These are phyloP conservation scores for Pseudogymnoascus sp. DNA, from an alignment of 2,329 filamentous ascomycete genomes.

Conservation along the genomic window DNA sequence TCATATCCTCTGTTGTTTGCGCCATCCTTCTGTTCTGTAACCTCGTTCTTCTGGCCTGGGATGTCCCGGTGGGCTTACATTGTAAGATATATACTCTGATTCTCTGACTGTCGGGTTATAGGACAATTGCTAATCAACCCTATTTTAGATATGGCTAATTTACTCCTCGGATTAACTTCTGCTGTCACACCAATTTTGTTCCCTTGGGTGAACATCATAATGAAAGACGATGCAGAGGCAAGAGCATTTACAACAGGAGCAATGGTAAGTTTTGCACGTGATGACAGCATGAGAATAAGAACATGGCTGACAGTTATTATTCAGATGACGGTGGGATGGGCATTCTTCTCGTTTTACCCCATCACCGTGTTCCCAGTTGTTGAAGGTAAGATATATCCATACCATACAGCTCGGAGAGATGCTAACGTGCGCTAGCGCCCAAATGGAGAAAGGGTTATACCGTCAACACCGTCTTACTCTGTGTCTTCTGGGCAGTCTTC, in stretches of 20 bases:
- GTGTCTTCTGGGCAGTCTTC: constrained; percentile 28
- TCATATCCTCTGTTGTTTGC: constrained; percentile 23
- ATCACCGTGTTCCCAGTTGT: constrained; percentile 27
- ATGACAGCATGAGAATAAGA: not conserved
- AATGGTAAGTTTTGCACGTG: constrained; percentile 20
- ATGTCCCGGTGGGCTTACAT: constrained; percentile 23
- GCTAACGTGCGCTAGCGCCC: constrained; percentile 16
- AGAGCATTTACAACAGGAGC: constrained; percentile 30
- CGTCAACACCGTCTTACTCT: constrained; percentile 23
- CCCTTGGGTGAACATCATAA: constrained; percentile 25
- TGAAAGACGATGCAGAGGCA: constrained; percentile 27
- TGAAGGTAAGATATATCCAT: constrained; percentile 15
- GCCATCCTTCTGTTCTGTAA: constrained; percentile 21
- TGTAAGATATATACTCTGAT: constrained; percentile 14
- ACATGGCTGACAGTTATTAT: not conserved
- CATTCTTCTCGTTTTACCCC: constrained; percentile 26
- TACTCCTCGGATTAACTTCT: constrained; percentile 24
- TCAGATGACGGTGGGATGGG: constrained; percentile 30
- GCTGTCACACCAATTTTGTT: constrained; percentile 25
- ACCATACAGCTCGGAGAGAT: not conserved
- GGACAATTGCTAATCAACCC: not conserved
- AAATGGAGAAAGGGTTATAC: constrained; percentile 27
- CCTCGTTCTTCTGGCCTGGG: constrained; percentile 25
- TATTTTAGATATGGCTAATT: constrained; percentile 17
- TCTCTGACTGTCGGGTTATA: too few relatives aligned